Conservation (phyloP, 345 rosid genomes). For the Cardamine occulta region DNA sequence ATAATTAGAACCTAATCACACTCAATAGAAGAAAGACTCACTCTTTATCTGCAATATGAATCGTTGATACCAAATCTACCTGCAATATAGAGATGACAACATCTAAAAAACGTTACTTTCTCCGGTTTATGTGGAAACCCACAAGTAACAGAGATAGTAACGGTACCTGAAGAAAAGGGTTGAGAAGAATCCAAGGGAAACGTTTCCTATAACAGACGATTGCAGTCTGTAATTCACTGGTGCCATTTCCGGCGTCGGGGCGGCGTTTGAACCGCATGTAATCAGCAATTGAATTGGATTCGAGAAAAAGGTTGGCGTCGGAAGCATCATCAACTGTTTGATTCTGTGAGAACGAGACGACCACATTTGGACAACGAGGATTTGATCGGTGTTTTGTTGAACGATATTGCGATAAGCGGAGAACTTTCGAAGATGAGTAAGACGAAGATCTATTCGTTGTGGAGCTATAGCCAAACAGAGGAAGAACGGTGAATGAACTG, state of each 20-base stretch:
- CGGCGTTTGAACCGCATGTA: constrained; percentile 79
- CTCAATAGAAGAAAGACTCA: constrained; percentile 39
- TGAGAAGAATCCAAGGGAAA: constrained; percentile 84
- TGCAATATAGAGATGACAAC: constrained; percentile 38
- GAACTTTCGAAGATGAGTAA: constrained; percentile 42
- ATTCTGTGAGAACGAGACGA: constrained; percentile 40
- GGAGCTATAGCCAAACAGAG: constrained; percentile 40
- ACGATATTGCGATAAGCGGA: constrained; percentile 32
- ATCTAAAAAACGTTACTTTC: background rate
- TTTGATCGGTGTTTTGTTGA: constrained; percentile 22
- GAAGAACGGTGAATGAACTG: constrained; percentile 50
- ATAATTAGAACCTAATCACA: background rate
- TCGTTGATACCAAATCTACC: constrained; percentile 95
- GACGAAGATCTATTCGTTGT: constrained; percentile 45
- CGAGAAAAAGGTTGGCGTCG: constrained; percentile 53
- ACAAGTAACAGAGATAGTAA: background rate
- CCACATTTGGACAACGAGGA: constrained; percentile 36
- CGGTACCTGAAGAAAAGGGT: constrained; percentile 76
- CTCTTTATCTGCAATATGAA: constrained; percentile 95
- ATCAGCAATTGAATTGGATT: constrained; percentile 72
- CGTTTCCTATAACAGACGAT: constrained; percentile 75
- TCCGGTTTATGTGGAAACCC: background rate
- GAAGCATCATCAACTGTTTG: constrained; percentile 55
- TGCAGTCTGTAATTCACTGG: constrained; percentile 80
- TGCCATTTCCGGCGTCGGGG: constrained; percentile 31